Evolutionary conservation across 768 basidiomycete species (phyloP).

Genomic region (Coprinopsis sp.): DNA sequence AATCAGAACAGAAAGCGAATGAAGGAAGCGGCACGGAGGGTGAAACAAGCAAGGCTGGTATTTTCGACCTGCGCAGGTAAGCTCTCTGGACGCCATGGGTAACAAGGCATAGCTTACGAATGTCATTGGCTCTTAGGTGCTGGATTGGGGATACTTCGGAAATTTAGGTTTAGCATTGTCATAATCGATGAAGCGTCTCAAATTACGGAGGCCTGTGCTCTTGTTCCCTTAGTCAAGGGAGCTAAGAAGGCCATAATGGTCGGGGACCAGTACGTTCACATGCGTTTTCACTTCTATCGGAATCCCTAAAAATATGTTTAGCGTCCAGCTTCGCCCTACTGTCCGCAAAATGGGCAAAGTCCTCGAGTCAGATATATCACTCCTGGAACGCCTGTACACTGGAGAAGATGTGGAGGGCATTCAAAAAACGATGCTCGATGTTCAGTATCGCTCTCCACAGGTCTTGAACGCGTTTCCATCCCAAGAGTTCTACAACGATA

Average conservation of each 20-base stretch:
- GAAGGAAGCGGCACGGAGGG: constrained; percentile 54
- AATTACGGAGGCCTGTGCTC: constrained; percentile 59
- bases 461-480: constrained; percentile 61
- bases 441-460: constrained; percentile 62
- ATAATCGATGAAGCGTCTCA: constrained; percentile 71
- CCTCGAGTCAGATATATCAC: constrained; percentile 54
- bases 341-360: constrained; percentile 55
- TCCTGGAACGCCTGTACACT: constrained; percentile 57
- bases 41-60: constrained; percentile 51
- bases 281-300: background rate
- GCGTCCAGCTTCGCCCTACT: constrained; percentile 64
- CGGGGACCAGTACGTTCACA: constrained; percentile 64
- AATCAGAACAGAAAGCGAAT: constrained; percentile 54
- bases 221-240: constrained; percentile 67
- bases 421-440: constrained; percentile 59
- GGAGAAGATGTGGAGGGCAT: constrained; percentile 30
- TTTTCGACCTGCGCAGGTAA: constrained; percentile 64
- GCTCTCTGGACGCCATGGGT: background rate
- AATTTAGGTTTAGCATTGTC: constrained; percentile 53
- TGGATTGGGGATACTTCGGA: constrained; percentile 53
- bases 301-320: constrained; percentile 18
- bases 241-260: constrained; percentile 54
- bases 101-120: background rate
- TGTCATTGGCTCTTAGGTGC: constrained; percentile 30
- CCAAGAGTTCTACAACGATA: constrained; percentile 45